Evolutionary conservation across 164 flowering plant genomes (phyloP).

Genomic region (Paratinospora sagittata): DNA sequence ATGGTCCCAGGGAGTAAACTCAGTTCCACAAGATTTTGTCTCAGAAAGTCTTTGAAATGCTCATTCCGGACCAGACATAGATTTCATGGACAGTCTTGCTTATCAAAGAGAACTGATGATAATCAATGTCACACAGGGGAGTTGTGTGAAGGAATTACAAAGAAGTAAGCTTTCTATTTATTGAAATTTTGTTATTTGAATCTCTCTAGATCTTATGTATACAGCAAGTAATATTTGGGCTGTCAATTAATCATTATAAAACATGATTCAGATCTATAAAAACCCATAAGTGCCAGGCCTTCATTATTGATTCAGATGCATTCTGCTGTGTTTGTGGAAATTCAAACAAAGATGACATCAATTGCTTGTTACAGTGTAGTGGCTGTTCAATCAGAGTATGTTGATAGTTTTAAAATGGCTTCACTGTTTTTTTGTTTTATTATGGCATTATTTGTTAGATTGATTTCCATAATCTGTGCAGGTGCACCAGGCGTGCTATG

Average conservation of each 20-base stretch:
- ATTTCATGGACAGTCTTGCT: constrained; percentile 10
- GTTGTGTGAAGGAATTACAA: constrained; percentile 6
- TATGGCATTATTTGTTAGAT: constrained; percentile 5
- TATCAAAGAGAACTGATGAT: constrained; percentile 14
- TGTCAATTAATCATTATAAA: background rate
- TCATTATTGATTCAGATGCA: constrained; percentile 25
- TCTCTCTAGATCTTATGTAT: background rate
- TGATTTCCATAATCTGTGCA: constrained; percentile 17
- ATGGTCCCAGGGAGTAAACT: constrained; percentile 23
- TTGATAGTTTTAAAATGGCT: constrained; percentile 4
- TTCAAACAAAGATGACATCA: constrained; percentile 38
- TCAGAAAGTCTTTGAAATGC: constrained; percentile 16
- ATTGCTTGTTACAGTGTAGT: constrained; percentile 44
- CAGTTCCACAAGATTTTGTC: constrained; percentile 13
- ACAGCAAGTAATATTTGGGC: background rate
- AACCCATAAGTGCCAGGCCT: constrained; percentile 17
- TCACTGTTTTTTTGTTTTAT: constrained; percentile 3
- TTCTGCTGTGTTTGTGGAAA: constrained; percentile 61
- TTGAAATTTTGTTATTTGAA: background rate
- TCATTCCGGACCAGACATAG: constrained; percentile 10
- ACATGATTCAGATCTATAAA: constrained; percentile 25
- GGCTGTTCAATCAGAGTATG: constrained; percentile 46
- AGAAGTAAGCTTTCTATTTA: constrained; percentile 27
- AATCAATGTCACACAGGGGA: constrained; percentile 8
- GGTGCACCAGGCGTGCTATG: constrained; percentile 74